Percentiles rank a stretch among this genome's conserved stretches.
Evolutionary conservation across 1,284 basidiomycete genomes (phyloP).

Genomic region (Naganishia cerealis): DNA sequence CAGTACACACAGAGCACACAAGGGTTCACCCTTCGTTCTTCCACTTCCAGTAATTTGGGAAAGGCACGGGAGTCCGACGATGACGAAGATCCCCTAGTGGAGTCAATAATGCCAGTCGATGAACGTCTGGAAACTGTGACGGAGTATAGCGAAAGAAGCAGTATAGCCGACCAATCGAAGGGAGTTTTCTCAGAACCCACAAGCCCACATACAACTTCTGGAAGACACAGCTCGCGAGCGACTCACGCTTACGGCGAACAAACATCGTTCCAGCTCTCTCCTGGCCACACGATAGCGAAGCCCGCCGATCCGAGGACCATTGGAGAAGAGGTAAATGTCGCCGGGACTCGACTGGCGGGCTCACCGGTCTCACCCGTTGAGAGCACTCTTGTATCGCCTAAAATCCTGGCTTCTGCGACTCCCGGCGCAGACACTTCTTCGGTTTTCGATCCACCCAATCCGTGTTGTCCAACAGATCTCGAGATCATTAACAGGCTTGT

Average conservation of each 20-base stretch:
- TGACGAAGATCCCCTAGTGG: slow-evolving; percentile 17
- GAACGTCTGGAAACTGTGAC: slow-evolving; percentile 21
- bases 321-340: background rate
- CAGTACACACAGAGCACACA: slow-evolving; percentile 75
- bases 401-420: slow-evolving; percentile 22
- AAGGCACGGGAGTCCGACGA: slow-evolving; percentile 31
- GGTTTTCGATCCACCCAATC: slow-evolving; percentile 61
- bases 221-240: slow-evolving; percentile 2
- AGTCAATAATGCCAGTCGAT: background rate
- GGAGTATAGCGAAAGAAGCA: slow-evolving; percentile 30
- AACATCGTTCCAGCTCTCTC: slow-evolving; percentile 30
- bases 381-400: slow-evolving; percentile 1
- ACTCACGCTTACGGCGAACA: slow-evolving; percentile 12
- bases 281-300: slow-evolving; percentile 31
- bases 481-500: slow-evolving; percentile 68
- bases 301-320: slow-evolving; percentile 7
- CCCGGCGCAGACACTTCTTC: slow-evolving; percentile 15
- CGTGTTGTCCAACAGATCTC: slow-evolving; percentile 81
- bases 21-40: slow-evolving; percentile 46
- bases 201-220: slow-evolving; percentile 14
- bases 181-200: slow-evolving; percentile 11
- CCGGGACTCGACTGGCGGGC: background rate
- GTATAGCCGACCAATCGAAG: slow-evolving; percentile 9
- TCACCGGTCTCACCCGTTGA: background rate
- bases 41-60: slow-evolving; percentile 36